Evolutionary conservation across 257 asterid genomes (phyloP).

Genomic region (Gentiana dahurica): DNA sequence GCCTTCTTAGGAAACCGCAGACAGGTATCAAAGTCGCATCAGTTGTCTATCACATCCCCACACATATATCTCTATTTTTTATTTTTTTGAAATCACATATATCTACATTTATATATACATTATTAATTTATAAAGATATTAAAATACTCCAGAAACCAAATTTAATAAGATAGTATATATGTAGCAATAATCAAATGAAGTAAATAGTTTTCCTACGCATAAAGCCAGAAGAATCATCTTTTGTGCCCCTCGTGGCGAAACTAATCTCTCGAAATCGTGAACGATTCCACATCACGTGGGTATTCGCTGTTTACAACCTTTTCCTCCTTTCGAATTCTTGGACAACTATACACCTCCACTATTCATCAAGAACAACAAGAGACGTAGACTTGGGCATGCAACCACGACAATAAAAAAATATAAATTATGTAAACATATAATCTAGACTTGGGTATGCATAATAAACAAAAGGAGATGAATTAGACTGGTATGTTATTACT

Average conservation of each 20-base stretch:
- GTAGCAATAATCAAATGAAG: too few relatives aligned
- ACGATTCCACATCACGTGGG: conserved; percentile 44
- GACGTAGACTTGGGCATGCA: conserved; percentile 1
- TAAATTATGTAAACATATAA: neutral
- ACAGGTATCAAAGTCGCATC: neutral
- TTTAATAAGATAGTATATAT: neutral
- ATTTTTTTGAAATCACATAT: too few relatives aligned
- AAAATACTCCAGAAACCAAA: neutral
- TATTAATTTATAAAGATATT: neutral
- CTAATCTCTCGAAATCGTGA: conserved; percentile 10
- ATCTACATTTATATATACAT: too few relatives aligned
- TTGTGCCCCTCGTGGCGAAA: conserved; percentile 8
- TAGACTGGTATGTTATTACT: too few relatives aligned
- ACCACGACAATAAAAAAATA: neutral
- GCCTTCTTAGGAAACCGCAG: too few relatives aligned
- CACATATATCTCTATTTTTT: too few relatives aligned
- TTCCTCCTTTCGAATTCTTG: conserved; percentile 1
- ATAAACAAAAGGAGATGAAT: neutral
- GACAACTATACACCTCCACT: neutral
- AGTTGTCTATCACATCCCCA: neutral
- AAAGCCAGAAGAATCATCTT: neutral
- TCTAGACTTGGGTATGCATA: neutral
- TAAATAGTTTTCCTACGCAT: neutral
- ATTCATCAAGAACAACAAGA: neutral
- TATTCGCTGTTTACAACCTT: conserved; percentile 23